Evolutionary conservation across 2,329 filamentous ascomycete species (phyloP).

Genomic region (Geosmithia flava): DNA sequence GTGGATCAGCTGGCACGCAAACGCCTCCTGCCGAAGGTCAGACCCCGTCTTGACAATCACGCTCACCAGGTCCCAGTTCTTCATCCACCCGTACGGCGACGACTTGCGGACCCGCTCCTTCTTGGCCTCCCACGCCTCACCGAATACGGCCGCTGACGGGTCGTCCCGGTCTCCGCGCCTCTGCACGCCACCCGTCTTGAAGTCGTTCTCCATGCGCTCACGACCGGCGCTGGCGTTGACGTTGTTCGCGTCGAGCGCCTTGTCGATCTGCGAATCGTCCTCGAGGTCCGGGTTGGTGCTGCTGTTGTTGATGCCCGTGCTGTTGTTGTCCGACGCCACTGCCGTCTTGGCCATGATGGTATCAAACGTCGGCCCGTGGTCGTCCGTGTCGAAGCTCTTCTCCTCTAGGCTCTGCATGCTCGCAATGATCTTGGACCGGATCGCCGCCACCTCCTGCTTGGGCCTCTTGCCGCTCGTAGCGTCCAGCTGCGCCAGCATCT

Average conservation of each 20-base stretch:
- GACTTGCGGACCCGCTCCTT: constrained; percentile 74
- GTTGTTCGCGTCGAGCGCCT: constrained; percentile 14
- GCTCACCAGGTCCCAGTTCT: constrained; percentile 78
- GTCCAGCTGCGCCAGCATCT: constrained; percentile 77
- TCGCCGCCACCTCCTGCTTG: constrained; percentile 68
- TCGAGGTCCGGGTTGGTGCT: constrained; percentile 36
- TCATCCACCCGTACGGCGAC: constrained; percentile 79
- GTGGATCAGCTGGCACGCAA: constrained; percentile 73
- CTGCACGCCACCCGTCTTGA: constrained; percentile 74
- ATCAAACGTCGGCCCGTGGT: constrained; percentile 66
- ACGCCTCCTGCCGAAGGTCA: constrained; percentile 73
- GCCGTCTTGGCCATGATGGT: constrained; percentile 67
- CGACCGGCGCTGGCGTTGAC: constrained; percentile 62
- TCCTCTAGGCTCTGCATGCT: constrained; percentile 84
- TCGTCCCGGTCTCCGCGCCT: constrained; percentile 74
- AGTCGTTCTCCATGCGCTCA: constrained; percentile 79
- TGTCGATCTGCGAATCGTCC: constrained; percentile 36
- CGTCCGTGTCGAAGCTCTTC: constrained; percentile 68
- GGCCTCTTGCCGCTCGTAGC: constrained; percentile 70
- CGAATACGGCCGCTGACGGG: constrained; percentile 75
- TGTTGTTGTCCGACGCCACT: constrained; percentile 19
- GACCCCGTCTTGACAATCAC: constrained; percentile 82
- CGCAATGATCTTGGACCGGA: constrained; percentile 76
- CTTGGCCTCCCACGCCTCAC: constrained; percentile 76
- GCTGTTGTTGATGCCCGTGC: constrained; percentile 10